A percentile compares a stretch with the other conserved stretches of the same genome.
Evolutionary conservation across 306 rosid species (phyloP).

Genomic region (Dryas octopetala): DNA sequence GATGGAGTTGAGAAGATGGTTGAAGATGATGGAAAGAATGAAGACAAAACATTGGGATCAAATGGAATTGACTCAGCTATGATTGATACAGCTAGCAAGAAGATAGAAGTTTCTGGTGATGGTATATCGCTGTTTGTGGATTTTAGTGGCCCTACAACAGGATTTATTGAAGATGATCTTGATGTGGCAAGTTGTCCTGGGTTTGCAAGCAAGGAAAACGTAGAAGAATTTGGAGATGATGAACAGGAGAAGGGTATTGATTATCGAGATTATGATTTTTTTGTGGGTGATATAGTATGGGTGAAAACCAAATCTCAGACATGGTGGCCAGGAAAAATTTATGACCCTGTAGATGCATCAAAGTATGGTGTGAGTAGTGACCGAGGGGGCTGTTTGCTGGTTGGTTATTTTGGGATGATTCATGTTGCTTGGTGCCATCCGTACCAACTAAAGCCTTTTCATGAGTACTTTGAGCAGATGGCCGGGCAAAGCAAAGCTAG

Average conservation of each 20-base stretch:
- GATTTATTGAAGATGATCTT: slow-evolving; percentile 16
- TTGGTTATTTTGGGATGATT: slow-evolving; percentile 42
- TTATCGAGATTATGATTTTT: slow-evolving; percentile 26
- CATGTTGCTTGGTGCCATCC: slow-evolving; percentile 41
- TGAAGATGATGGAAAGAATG: slow-evolving; percentile 20
- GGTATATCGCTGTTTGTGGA: slow-evolving; percentile 42
- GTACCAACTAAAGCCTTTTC: slow-evolving; percentile 41
- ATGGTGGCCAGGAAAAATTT: slow-evolving; percentile 62
- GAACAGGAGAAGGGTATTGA: slow-evolving; percentile 19
- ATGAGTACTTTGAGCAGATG: slow-evolving; percentile 38
- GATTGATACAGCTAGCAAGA: slow-evolving; percentile 13
- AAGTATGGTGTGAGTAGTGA: slow-evolving; percentile 14
- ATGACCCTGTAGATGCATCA: slow-evolving; percentile 33
- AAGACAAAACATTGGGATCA: slow-evolving; percentile 10
- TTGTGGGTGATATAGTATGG: slow-evolving; percentile 55
- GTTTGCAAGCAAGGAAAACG: neutral
- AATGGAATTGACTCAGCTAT: slow-evolving; percentile 17
- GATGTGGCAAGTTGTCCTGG: slow-evolving; percentile 22
- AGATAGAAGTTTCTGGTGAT: slow-evolving; percentile 34
- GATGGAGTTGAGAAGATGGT: slow-evolving; percentile 10
- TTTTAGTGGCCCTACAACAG: slow-evolving; percentile 27
- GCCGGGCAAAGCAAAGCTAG: slow-evolving; percentile 35
- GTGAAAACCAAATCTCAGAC: slow-evolving; percentile 48
- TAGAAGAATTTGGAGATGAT: slow-evolving; percentile 25
- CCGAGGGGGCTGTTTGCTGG: slow-evolving; percentile 23